Conservation (phyloP, 2,329 filamentous ascomycete genomes). For the Fusarium verrucosum region DNA sequence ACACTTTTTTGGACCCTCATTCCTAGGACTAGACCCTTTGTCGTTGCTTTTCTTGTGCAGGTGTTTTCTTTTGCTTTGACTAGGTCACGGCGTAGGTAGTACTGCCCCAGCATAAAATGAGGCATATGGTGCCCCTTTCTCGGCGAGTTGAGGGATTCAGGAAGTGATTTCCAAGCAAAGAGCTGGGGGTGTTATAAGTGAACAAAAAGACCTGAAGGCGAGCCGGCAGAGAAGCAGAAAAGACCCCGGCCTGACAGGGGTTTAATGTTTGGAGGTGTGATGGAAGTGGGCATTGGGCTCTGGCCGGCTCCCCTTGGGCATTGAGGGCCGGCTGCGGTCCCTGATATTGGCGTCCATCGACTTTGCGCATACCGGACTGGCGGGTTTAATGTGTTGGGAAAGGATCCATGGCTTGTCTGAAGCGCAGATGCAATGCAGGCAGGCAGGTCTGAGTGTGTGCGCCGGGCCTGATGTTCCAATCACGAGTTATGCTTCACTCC, state of each 20-base stretch:
- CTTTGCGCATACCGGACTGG: constrained; percentile 40
- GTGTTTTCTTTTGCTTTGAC: constrained; percentile 16
- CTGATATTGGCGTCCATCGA: constrained; percentile 40
- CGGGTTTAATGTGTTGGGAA: constrained; percentile 34
- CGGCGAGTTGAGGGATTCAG: constrained; percentile 27
- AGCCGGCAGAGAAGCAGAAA: constrained; percentile 34
- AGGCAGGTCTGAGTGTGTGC: constrained; percentile 42
- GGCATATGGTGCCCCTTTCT: constrained; percentile 23
- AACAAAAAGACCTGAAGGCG: constrained; percentile 23
- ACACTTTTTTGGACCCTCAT: constrained; percentile 12
- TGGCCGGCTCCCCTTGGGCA: constrained; percentile 37
- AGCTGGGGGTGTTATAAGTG: constrained; percentile 20
- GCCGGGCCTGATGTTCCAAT: constrained; percentile 39
- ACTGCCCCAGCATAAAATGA: constrained; percentile 17
- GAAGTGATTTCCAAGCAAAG: constrained; percentile 30
- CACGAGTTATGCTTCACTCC: constrained; percentile 31
- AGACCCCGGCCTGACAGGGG: constrained; percentile 35
- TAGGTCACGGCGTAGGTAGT: constrained; percentile 25
- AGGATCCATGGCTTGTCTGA: constrained; percentile 18
- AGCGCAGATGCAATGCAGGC: constrained; percentile 39
- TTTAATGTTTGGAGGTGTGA: constrained; percentile 39
- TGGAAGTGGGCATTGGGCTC: constrained; percentile 44
- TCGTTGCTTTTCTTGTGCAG: constrained; percentile 27
- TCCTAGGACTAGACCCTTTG: neutral
- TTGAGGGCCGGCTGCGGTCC: constrained; percentile 31